phyloP scores from a whole-genome alignment of 495 filamentous ascomycete genomes.

The Chaetomidium leptoderma region DNA sequence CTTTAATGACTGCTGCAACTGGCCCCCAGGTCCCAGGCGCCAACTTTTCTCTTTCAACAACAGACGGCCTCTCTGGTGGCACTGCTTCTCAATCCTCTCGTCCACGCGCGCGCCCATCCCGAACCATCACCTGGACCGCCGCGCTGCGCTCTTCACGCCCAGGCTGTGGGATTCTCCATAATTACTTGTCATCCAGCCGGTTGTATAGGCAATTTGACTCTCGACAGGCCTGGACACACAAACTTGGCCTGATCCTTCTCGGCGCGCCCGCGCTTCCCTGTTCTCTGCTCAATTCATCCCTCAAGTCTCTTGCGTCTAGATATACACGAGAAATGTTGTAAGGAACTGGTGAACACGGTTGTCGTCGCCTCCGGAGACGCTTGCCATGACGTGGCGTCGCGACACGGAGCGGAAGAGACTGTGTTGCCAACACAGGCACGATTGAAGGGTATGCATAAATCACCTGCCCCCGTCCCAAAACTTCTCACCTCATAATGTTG shows the following conservation, averaged over 20 bases:
- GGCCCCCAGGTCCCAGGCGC: constrained; percentile 35
- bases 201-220: constrained; percentile 22
- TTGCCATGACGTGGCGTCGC: constrained; percentile 28
- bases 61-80: constrained; percentile 10
- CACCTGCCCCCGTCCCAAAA: constrained; percentile 25
- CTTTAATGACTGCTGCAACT: constrained; percentile 39
- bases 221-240: constrained; percentile 15
- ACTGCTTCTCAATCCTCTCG: constrained; percentile 9
- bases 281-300: constrained; percentile 23
- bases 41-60: constrained; percentile 34
- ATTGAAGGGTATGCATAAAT: constrained; percentile 34
- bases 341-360: constrained; percentile 19
- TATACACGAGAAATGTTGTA: constrained; percentile 29
- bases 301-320: constrained; percentile 20
- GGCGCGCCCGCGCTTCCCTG: constrained; percentile 18
- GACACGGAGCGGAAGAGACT: constrained; percentile 19
- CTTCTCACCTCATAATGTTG: constrained; percentile 23
- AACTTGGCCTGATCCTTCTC: constrained; percentile 13
- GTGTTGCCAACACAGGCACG: constrained; percentile 19
- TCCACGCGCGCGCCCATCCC: constrained; percentile 16
- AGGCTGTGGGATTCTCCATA: constrained; percentile 9
- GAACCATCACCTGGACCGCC: constrained; percentile 13
- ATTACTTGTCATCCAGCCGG: constrained; percentile 8
- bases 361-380: constrained; percentile 18
- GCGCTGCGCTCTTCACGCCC: neutral